These are phyloP conservation scores for Coniochaeta sp. DNA, from an alignment of 2,329 filamentous ascomycete genomes.

Conservation along the genomic window DNA sequence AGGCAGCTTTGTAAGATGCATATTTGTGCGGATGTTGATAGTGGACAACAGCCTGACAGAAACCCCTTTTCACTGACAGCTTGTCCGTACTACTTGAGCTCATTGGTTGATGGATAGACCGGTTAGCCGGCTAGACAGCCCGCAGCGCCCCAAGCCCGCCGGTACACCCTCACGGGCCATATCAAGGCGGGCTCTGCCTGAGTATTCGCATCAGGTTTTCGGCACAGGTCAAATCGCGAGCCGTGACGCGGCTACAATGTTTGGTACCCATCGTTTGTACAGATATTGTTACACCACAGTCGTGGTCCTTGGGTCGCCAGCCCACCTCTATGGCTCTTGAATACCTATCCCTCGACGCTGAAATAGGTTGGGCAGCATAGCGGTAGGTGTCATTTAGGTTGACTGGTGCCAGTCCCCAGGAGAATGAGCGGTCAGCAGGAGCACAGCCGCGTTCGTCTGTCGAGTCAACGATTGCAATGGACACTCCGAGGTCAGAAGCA, in stretches of 20 bases:
- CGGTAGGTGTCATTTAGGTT: neutral
- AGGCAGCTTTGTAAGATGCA: too few relatives aligned
- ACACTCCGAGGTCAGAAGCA: too few relatives aligned
- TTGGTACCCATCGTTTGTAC: neutral
- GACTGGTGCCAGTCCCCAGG: neutral
- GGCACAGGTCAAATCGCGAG: neutral
- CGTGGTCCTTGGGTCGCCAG: neutral
- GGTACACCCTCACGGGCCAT: too few relatives aligned
- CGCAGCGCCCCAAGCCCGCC: too few relatives aligned
- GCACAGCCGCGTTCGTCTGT: neutral
- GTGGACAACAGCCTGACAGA: neutral
- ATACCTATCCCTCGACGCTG: too few relatives aligned
- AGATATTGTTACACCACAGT: neutral
- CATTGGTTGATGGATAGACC: too few relatives aligned
- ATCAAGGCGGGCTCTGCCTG: too few relatives aligned
- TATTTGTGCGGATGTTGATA: neutral
- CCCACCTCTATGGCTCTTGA: neutral
- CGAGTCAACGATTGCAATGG: too few relatives aligned
- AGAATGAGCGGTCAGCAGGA: slow-evolving; percentile 2
- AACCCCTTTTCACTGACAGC: neutral
- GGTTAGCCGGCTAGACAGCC: too few relatives aligned
- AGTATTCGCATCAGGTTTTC: neutral
- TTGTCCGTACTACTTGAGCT: too few relatives aligned
- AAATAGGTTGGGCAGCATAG: neutral
- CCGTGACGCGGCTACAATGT: neutral